Base-by-base conservation (phyloP, 208 protist species). In the Acanthamoeba culbertsoni region DNA sequence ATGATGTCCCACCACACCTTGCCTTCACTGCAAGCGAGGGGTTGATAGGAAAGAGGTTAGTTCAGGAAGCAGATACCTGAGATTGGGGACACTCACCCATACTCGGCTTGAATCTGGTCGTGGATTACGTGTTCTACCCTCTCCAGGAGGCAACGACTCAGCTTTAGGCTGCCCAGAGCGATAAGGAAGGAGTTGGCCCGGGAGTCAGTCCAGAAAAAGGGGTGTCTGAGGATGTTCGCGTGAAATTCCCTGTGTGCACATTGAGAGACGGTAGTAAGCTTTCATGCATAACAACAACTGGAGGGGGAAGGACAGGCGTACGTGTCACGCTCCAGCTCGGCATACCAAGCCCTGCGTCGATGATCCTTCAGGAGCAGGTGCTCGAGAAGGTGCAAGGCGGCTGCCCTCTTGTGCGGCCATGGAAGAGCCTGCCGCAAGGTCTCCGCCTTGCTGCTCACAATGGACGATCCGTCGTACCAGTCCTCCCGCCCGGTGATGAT, bases 181-280 rank as follows among this genome's bases (percentile, higher is more conserved):
- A 79, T 42, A 23, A 79, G 71, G 71, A 79, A 79, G 71, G 43
- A 51, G 71, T 33, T 79, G 37, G 71, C 71, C 40, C 51, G 71
- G 71, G 40, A 42, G 40, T 79, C 71, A 42, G 6, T 79, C 71
- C 71, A 79, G 71, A 79, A 79, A 42, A 79, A 79, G 12, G 71
- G 71, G n/a, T 79, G 71, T 33, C 71, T 33, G 4, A 79, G 71
- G 71, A 79, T 79, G 42, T 79, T 79, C 42, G 43, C 71, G 71
- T 79, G 71, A 42, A 33, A 79, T 42, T 79, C 23, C 71, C 51
- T 48, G 40, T 79, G n/a, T n/a, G n/a, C n/a, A n/a, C n/a, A n/a
- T n/a, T n/a, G n/a, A n/a, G n/a, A n/a, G n/a, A n/a, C n/a, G n/a
- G n/a, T n/a, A n/a, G n/a, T n/a, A n/a, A n/a, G n/a, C n/a, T n/a